phyloP scores from a whole-genome alignment of 2,329 filamentous ascomycete genomes.

The Alternaria triticina region DNA sequence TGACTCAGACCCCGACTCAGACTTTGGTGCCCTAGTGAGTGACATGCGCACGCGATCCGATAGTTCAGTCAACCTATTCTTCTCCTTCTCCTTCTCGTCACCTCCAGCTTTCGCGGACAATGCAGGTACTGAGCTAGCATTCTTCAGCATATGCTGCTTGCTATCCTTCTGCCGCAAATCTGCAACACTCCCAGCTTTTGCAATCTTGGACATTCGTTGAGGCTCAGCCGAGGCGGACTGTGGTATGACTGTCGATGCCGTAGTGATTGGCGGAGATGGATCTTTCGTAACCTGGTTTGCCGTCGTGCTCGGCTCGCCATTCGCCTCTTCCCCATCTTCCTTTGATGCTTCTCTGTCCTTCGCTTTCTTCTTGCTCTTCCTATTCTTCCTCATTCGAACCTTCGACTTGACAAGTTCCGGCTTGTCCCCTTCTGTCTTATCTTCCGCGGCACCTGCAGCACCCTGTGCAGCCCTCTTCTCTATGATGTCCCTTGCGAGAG shows the following conservation, averaged over 20 bases:
- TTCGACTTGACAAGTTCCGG: slow-evolving; percentile 44
- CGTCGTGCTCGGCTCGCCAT: slow-evolving; percentile 14
- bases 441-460: background rate
- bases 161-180: slow-evolving; percentile 32
- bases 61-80: slow-evolving; percentile 18
- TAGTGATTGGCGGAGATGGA: background rate
- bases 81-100: slow-evolving; percentile 34
- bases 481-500: slow-evolving; percentile 20
- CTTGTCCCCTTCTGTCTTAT: slow-evolving; percentile 9
- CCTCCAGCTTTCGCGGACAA: slow-evolving; percentile 22
- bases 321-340: slow-evolving; percentile 10
- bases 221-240: background rate
- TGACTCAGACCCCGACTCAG: slow-evolving; percentile 32
- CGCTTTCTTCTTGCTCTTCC: slow-evolving; percentile 28
- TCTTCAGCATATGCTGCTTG: slow-evolving; percentile 36
- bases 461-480: slow-evolving; percentile 21
- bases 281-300: slow-evolving; percentile 11
- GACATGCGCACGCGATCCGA: slow-evolving; percentile 37
- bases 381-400: slow-evolving; percentile 44
- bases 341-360: slow-evolving; percentile 29
- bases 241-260: background rate
- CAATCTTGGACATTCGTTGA: slow-evolving; percentile 18
- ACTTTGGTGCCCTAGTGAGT: slow-evolving; percentile 32
- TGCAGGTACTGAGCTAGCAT: slow-evolving; percentile 33
- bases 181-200: slow-evolving; percentile 38